Conservation (phyloP, 306 rosid species). For the Corylus americana region DNA sequence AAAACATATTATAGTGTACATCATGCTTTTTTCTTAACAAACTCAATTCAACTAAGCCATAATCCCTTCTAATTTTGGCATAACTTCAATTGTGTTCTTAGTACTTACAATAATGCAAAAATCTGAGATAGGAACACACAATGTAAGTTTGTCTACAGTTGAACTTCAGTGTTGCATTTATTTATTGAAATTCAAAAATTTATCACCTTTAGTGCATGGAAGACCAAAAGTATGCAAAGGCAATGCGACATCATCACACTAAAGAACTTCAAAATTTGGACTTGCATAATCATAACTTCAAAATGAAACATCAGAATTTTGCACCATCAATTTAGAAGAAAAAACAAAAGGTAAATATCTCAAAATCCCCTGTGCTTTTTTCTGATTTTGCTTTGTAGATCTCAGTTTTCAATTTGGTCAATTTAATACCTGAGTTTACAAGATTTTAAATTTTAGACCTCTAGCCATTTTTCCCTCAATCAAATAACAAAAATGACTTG, state of each 20-base stretch:
- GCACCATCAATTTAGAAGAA: not conserved
- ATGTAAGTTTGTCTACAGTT: not conserved
- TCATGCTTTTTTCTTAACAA: not conserved
- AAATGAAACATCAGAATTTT: not conserved
- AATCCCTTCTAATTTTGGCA: not conserved
- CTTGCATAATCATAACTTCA: not conserved
- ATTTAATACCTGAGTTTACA: too few species aligned
- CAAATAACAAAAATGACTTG: too few species aligned
- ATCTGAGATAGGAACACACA: not conserved
- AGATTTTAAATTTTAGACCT: too few species aligned
- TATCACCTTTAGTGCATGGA: not conserved
- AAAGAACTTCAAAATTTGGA: not conserved
- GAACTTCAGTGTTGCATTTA: not conserved
- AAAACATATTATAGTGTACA: not conserved
- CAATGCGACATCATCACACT: not conserved
- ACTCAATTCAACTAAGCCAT: not conserved
- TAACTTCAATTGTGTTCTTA: not conserved
- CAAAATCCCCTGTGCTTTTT: too few species aligned
- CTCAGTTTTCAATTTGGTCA: too few species aligned
- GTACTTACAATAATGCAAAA: not conserved
- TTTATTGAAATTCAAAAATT: not conserved
- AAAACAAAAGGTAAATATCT: not conserved
- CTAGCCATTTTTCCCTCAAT: too few species aligned
- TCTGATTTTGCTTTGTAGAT: too few species aligned
- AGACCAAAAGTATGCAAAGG: conserved; percentile 2